Evolutionary conservation across 2,329 filamentous ascomycete species (phyloP).

Genomic region (Nectriaceae sp.): DNA sequence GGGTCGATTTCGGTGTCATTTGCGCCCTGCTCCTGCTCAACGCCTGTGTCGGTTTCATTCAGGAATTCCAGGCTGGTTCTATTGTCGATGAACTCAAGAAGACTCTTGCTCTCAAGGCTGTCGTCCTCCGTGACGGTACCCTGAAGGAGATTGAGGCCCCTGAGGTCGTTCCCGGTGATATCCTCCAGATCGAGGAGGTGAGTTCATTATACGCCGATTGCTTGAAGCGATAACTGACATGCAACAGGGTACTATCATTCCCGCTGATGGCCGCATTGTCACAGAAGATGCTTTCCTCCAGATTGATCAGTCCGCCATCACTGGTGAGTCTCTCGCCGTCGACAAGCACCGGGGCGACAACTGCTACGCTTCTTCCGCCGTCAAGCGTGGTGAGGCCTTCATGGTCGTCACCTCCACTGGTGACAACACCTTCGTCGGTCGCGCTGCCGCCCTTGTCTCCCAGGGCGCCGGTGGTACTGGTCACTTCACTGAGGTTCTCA

Average conservation of each 20-base stretch:
- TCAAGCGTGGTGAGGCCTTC: slow-evolving; percentile 89
- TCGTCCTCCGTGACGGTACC: slow-evolving; percentile 77
- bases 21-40: slow-evolving; percentile 82
- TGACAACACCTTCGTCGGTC: slow-evolving; percentile 89
- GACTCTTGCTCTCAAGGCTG: slow-evolving; percentile 83
- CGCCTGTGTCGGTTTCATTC: slow-evolving; percentile 81
- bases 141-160: slow-evolving; percentile 79
- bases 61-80: slow-evolving; percentile 87
- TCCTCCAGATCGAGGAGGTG: slow-evolving; percentile 79
- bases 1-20: slow-evolving; percentile 94
- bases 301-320: slow-evolving; percentile 90
- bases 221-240: no score
- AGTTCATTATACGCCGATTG: slow-evolving; percentile 5
- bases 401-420: slow-evolving; percentile 81
- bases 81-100: slow-evolving; percentile 92
- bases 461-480: slow-evolving; percentile 72
- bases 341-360: slow-evolving; percentile 83
- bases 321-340: slow-evolving; percentile 87
- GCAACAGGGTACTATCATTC: slow-evolving; percentile 76
- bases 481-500: slow-evolving; percentile 90
- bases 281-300: slow-evolving; percentile 84
- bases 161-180: slow-evolving; percentile 86
- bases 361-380: slow-evolving; percentile 82
- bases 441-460: slow-evolving; percentile 82
- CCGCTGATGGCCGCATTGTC: slow-evolving; percentile 83